Evolutionary conservation across 1,139 yeast genomes (phyloP), one percentile per base, ranked within the genome.

Genomic region (Yamadazyma buinensis): DNA sequence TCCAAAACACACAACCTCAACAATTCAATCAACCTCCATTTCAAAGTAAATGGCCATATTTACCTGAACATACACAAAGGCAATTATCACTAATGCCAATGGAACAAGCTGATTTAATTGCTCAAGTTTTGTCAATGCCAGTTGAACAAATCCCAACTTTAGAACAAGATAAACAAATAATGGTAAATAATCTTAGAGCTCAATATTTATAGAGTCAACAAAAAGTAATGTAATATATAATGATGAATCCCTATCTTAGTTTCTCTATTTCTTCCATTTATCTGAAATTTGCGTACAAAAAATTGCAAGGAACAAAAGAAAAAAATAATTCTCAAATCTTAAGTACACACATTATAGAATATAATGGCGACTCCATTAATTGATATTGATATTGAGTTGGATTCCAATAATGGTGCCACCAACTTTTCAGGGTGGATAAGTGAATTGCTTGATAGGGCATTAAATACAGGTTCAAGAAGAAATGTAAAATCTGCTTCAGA

Each of bases 31-130:
- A 23, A 43, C 36, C n/a, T 44, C 49, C 15, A 48, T 17, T 17
- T 7, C 54, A 26, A 34, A 23, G 29, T 18, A 67, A 61, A 42
- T 77, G 82, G 83, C 60, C 74, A 1, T 59, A 62, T 15, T 59
- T 78, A 28, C 76, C 82, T 4, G 65, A 58, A 3, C 57, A 57
- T 15, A 67, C 84, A 2, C 72, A 69, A 36, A 59, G 63, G 14
- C 77, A 75, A 49, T 55, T 80, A 23, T 52, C 68, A 15, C 61
- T 56, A 23, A 52, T 79, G 46, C 66, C 73, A 6, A 71, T 72
- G 20, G 73, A 72, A 29, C 84, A 82, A 52, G 85, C 85, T 8
- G 72, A 74, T 29, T 67, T 80, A 55, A 72, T 81, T 28, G 78
- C 77, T 10, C 86, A 81, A 52, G 84, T 82, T 4, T 64, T 83